Base-by-base conservation (phyloP, 495 filamentous ascomycete genomes). In the Penicillium goetzii region DNA sequence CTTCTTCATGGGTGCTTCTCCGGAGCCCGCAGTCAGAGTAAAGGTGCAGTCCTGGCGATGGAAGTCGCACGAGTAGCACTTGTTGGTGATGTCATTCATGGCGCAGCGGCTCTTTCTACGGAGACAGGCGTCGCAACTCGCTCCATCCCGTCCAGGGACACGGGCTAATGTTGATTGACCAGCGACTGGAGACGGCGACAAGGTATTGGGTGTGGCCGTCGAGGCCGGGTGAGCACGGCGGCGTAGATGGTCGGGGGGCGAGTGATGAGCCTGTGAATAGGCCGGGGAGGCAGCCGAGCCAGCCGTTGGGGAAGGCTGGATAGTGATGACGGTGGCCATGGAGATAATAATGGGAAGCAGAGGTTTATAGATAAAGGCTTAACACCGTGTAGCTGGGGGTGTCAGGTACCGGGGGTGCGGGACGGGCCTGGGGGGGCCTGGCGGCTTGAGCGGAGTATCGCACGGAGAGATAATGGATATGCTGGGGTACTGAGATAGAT, bases 91-190 rank as follows among this genome's bases (percentile, higher is more conserved):
- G 59, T 83, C 80, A 72, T 92, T 90, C 78, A 97, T 90, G 59
- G 96, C 92, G 79, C 95, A 99, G 69, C 92, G 89, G 68, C 88
- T 92, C 76, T 93, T 92, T 72, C 93, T 83, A 76, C 86, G 85
- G 60, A 92, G 82, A 78, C 95, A 99, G 45, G 90, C 89, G 80
- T 94, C 91, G 75, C 88, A 89, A 76, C 84, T 72, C 67, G 81
- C 66, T 82, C 84, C 76, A 83, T 84, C 67, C 76, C 79, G 76
- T 51, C 60, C 64, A 19, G 68, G 64, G 12, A 61, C 64, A 66
- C 74, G 69, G 61, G 71, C 54, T 45, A 74, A 54, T 51, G 72
- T 62, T 2, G 74, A 74, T 41, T 69, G 63, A 63, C 66, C 60
- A 53, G 73, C 66, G 52, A 74, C 64, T 21, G 71, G 67, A 10